Percentiles rank a stretch among this genome's conserved stretches.
phyloP scores from a whole-genome alignment of 2,329 filamentous ascomycete genomes.

The Fusarium sterilihyphosum region DNA sequence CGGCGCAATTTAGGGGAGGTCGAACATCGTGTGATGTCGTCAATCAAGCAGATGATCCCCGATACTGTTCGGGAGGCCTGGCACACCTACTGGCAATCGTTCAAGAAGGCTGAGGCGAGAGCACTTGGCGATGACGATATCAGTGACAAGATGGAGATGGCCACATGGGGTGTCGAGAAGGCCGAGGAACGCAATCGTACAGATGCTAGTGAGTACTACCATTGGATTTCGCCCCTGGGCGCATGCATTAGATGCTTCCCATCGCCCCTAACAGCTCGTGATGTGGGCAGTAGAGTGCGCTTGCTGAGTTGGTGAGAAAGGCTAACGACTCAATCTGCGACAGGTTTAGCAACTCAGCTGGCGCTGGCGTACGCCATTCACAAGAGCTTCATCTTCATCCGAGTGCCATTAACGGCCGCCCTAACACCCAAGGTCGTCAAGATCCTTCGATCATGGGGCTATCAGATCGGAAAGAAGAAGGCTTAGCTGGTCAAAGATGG shows the following conservation, averaged over 20 bases:
- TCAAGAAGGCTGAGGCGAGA: conserved; percentile 58
- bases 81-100: conserved; percentile 59
- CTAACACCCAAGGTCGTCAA: conserved; percentile 96
- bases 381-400: conserved; percentile 96
- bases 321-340: conserved; percentile 36
- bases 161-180: conserved; percentile 69
- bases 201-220: conserved; percentile 75
- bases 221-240: conserved; percentile 3
- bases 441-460: conserved; percentile 86
- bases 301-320: conserved; percentile 17
- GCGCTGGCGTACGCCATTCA: conserved; percentile 96
- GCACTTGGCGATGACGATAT: conserved; percentile 55
- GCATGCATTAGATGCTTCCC: conserved; percentile 5
- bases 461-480: conserved; percentile 85
- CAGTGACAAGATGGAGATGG: conserved; percentile 60
- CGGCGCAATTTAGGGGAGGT: conserved; percentile 56
- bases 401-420: conserved; percentile 91
- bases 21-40: conserved; percentile 74
- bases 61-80: conserved; percentile 65
- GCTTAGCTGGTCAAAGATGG: conserved; percentile 14
- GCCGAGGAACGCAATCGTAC: conserved; percentile 69
- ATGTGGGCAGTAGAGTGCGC: background rate
- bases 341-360: conserved; percentile 80
- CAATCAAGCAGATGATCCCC: conserved; percentile 68
- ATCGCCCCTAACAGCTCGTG: background rate